phyloP scores from a whole-genome alignment of 2,329 filamentous ascomycete species.

The Ceratocystis ficicola region DNA sequence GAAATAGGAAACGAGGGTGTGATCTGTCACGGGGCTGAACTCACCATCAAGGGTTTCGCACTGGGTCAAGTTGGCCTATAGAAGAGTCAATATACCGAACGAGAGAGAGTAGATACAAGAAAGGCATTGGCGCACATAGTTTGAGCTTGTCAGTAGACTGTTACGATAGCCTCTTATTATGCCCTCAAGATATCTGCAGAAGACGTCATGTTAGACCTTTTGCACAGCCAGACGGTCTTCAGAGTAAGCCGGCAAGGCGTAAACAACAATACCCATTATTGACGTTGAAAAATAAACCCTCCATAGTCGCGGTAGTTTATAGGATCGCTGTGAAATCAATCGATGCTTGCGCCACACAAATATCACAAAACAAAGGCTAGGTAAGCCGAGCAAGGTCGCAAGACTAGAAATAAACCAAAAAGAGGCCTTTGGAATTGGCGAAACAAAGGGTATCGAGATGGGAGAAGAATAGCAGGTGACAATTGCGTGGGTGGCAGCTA shows the following conservation, averaged over 20 bases:
- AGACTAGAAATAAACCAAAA: not conserved
- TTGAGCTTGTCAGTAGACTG: conserved; percentile 73
- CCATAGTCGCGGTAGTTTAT: conserved; percentile 45
- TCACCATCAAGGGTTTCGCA: conserved; percentile 94
- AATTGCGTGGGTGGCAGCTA: not conserved
- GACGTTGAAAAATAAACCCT: conserved; percentile 88
- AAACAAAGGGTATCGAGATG: not conserved
- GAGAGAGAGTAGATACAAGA: no score
- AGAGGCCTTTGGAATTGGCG: not conserved
- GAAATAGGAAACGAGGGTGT: not conserved
- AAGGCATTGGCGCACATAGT: conserved; percentile 45
- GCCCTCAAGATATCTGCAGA: conserved; percentile 81
- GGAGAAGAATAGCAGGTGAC: not conserved
- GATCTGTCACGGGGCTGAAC: conserved; percentile 24
- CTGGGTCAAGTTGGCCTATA: conserved; percentile 92
- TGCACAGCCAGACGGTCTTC: not conserved
- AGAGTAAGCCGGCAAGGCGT: not conserved
- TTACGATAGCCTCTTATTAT: conserved; percentile 96
- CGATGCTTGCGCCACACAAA: conserved; percentile 9
- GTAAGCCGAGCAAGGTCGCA: not conserved
- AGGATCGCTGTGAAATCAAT: conserved; percentile 21
- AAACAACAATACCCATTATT: conserved; percentile 61
- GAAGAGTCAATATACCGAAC: conserved; percentile 1
- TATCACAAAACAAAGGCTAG: conserved; percentile 6
- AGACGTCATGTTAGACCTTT: conserved; percentile 7